Evolutionary conservation across 768 basidiomycete species (phyloP).

Genomic region (Royoungia palumana): DNA sequence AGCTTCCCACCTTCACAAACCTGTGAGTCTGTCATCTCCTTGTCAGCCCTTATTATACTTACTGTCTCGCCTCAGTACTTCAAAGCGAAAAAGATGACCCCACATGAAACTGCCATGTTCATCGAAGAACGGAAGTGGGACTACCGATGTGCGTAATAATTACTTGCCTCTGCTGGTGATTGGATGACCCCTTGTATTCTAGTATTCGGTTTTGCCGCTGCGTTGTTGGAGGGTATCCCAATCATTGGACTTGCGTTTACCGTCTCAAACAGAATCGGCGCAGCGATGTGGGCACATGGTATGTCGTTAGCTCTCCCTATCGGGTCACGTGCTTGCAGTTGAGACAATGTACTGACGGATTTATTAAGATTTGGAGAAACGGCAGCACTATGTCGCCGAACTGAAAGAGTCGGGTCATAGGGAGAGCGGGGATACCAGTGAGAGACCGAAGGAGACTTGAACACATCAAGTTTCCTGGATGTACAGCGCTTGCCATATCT

Average conservation of each 20-base stretch:
- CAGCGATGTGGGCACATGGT: conserved; percentile 94
- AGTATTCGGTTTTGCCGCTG: conserved; percentile 87
- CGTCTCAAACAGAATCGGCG: conserved; percentile 84
- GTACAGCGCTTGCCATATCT: too few relatives aligned
- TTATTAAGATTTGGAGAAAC: conserved; percentile 59
- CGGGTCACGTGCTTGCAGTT: too few relatives aligned
- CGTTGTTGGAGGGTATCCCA: conserved; percentile 77
- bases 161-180: background rate
- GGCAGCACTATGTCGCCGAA: conserved; percentile 45
- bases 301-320: conserved; percentile 6
- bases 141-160: conserved; percentile 57
- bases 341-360: background rate
- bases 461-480: too few relatives aligned
- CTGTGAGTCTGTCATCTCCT: conserved; percentile 40
- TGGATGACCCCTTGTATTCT: background rate
- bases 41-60: background rate
- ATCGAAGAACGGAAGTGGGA: conserved; percentile 91
- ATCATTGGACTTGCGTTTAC: conserved; percentile 79
- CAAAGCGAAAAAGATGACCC: conserved; percentile 76
- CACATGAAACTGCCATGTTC: conserved; percentile 65
- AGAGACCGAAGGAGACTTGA: background rate
- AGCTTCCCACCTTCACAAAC: conserved; percentile 62
- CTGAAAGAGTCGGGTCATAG: background rate
- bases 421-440: background rate
- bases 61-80: conserved; percentile 57